Evolutionary conservation across 2,329 filamentous ascomycete genomes (phyloP), one percentile per base, ranked within the genome.

Genomic region (Ophiobolus disseminans): DNA sequence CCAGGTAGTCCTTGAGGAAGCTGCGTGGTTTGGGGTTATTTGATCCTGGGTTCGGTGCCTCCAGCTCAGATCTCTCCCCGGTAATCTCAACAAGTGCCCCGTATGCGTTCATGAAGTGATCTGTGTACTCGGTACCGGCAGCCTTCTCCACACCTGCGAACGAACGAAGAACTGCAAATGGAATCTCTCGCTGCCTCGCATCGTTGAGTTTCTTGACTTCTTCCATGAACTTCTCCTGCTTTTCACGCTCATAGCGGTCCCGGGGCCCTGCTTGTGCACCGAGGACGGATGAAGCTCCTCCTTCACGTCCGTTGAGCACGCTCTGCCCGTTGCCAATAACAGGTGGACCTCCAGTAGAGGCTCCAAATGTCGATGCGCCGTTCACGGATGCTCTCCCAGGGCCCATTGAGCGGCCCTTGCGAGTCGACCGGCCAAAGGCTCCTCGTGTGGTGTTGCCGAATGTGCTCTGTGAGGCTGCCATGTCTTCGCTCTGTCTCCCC

Each of bases 21-120:
- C 89, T 84, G 40, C 93, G 86, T 69, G 94, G 89, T 69, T 80
- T 86, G 31, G 90, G 80, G 13, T 85, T 86, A 14, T 82, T 81
- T n/a, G 83, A 52, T 20, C 55, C 54, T 78, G 65, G 86, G 82
- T 38, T 84, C 78, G 38, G 80, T 74, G 23, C 82, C 44, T 82
- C 83, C 1, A 82, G 76, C 34, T 64, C 57, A 11, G 36, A 41
- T 45, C 86, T 80, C 74, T 97, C 93, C 35, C 84, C 84, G 2
- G 89, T 87, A 56, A 97, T 91, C 50, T 87, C 83, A 60, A 89
- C 85, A 54, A 96, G 81, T 26, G 91, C 90, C 53, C 85, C 82
- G 69, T 96, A 97, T 2, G 92, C 89, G 67, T 94, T 89, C 32
- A 88, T 81, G 20, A 97, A 80, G 63, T 95, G 86, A 23, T 84